These are phyloP conservation scores for Penicillium italicum DNA, from an alignment of 2,329 filamentous ascomycete species.

Conservation along the genomic window DNA sequence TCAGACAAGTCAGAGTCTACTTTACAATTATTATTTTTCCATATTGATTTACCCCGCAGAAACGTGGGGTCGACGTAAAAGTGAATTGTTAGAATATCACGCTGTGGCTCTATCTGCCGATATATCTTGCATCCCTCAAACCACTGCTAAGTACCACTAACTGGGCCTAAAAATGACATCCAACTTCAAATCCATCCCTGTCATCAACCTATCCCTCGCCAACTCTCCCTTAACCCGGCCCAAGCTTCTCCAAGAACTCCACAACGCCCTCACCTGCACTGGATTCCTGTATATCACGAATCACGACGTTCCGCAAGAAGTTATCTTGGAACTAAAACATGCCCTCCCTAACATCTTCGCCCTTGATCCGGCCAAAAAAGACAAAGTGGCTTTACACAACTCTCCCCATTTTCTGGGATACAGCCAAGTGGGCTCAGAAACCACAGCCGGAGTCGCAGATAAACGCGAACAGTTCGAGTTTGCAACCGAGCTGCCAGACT, in stretches of 20 bases:
- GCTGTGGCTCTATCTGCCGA: neutral
- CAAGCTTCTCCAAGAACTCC: constrained; percentile 20
- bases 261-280: constrained; percentile 17
- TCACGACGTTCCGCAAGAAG: constrained; percentile 15
- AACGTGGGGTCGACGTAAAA: neutral
- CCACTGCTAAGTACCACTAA: neutral
- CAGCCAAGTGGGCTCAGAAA: neutral
- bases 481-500: neutral
- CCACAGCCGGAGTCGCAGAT: neutral
- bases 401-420: neutral
- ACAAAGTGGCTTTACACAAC: neutral
- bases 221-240: neutral
- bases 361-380: neutral
- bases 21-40: neutral
- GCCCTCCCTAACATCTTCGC: neutral
- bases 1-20: neutral
- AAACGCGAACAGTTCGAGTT: neutral
- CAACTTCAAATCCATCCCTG: constrained; percentile 40
- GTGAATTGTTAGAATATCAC: neutral
- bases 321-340: constrained; percentile 18
- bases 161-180: constrained; percentile 4
- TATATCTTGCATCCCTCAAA: neutral
- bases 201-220: constrained; percentile 48
- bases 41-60: neutral
- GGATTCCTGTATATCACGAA: constrained; percentile 30